Base-by-base conservation (phyloP, 2,329 filamentous ascomycete species). In the Penicillium sumatraense region DNA sequence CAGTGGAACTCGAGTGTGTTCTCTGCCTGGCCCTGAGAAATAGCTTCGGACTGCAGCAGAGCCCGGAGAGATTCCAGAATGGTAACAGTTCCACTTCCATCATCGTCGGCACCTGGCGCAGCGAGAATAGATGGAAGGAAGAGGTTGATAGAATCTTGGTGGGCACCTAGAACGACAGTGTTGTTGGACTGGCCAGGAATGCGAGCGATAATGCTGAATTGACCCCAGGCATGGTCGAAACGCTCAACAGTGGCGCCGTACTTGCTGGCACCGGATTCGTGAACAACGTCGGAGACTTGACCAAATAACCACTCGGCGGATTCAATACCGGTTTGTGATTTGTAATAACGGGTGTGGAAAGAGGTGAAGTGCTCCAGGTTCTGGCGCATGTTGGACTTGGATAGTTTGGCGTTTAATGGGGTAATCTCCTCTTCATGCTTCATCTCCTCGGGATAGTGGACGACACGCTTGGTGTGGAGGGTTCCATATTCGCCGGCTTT, bases 1-100 rank as follows among this genome's bases (percentile, higher is more conserved):
- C 91, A 96, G 77, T 97, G 93, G 75, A 98, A 98, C 78, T 98
- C 93, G 64, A 99, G 81, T 1, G 91, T 96, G 77, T 97, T 97
- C 56, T 85, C 76, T 3, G 87, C 88, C 61, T 90, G 85, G 60
- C 91, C 91, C 48, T 82, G 77, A 33, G 87, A 75, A 56, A 96
- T 83, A 49, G 87, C 83, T 58, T 88, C 76, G n/a, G 88, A 88
- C 63, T 84, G 83, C 53, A 97, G 82, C 7, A 98, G 82, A 40
- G 90, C 88, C 31, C 91, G 86, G 69, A 99, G 84, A 3, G 92
- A 90, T 76, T 99, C 93, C 50, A 98, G 85, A 64, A 96, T 98
- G 9, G 93, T 98, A 18, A 98, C 91, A 2, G 92, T 95, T 54
- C 92, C 92, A 64, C 89, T 92, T 60, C 93, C 93, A 70, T 97